These are phyloP conservation scores for Lactuca sativa DNA, from an alignment of 129 eudicot species.

Conservation along the genomic window DNA sequence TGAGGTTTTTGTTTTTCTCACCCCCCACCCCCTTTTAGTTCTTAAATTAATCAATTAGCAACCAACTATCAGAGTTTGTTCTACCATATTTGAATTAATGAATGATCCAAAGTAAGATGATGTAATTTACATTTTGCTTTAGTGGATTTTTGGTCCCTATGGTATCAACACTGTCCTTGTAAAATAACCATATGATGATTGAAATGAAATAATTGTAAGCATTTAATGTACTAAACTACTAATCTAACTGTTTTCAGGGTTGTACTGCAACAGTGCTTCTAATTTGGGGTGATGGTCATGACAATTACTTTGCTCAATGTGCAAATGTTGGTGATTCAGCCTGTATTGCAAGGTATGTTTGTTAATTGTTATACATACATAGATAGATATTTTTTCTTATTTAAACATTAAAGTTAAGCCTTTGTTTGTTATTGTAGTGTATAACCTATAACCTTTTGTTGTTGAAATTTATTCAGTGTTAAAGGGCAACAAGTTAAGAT, in stretches of 20 bases:
- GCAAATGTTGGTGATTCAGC: slow-evolving; percentile 99
- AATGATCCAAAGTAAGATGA: no score
- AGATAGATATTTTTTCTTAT: not conserved
- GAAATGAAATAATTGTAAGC: no score
- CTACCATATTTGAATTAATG: no score
- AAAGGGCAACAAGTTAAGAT: slow-evolving; percentile 73
- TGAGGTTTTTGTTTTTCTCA: slow-evolving; percentile 16
- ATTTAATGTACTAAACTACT: not conserved
- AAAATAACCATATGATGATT: no score
- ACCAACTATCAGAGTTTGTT: no score
- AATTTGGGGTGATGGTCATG: slow-evolving; percentile 77
- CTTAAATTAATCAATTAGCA: not conserved
- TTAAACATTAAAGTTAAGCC: not conserved
- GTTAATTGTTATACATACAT: not conserved
- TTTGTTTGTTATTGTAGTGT: no score
- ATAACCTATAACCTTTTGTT: no score
- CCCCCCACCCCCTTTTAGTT: not conserved
- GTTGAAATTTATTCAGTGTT: slow-evolving; percentile 42
- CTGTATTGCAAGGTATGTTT: slow-evolving; percentile 78
- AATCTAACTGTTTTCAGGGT: slow-evolving; percentile 60
- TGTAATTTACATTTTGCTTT: no score
- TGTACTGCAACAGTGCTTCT: slow-evolving; percentile 98
- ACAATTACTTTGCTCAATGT: slow-evolving; percentile 81
- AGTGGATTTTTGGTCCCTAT: no score
- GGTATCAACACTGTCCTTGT: no score